Evolutionary conservation across 2,329 filamentous ascomycete genomes (phyloP).

Genomic region (Diatrype stigma): DNA sequence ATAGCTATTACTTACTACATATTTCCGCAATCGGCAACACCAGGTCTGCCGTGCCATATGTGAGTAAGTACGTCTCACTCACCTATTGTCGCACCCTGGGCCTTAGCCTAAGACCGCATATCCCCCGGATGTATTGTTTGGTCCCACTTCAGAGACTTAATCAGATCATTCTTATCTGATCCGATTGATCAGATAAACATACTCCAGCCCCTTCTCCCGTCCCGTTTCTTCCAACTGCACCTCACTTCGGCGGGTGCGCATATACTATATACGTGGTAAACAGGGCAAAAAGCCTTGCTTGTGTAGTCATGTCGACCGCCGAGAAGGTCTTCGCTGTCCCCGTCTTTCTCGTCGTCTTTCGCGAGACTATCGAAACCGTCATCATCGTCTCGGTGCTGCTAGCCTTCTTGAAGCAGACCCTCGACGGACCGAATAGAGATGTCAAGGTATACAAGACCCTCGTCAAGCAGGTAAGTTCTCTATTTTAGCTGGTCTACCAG

Average conservation of each 20-base stretch:
- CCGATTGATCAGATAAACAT: constrained; percentile 17
- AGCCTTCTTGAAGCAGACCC: constrained; percentile 77
- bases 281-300: no score
- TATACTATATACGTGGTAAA: no score
- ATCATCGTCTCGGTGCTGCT: constrained; percentile 87
- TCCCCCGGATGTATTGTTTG: not conserved
- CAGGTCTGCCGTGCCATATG: not conserved
- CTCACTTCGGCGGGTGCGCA: not conserved
- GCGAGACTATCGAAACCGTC: constrained; percentile 76
- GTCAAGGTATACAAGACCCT: constrained; percentile 61
- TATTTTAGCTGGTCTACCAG: not conserved
- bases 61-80: no score
- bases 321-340: constrained; percentile 25
- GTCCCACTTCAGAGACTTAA: not conserved
- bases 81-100: no score
- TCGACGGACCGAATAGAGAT: constrained; percentile 61
- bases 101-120: no score
- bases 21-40: not conserved
- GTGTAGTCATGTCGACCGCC: not conserved
- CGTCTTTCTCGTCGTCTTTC: constrained; percentile 85
- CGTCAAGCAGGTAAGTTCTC: constrained; percentile 51
- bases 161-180: constrained; percentile 12
- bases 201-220: not conserved
- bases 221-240: not conserved
- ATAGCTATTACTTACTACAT: no score